Conservation (phyloP, 352 stramenopile species). For the Phytophthora sansomeana region DNA sequence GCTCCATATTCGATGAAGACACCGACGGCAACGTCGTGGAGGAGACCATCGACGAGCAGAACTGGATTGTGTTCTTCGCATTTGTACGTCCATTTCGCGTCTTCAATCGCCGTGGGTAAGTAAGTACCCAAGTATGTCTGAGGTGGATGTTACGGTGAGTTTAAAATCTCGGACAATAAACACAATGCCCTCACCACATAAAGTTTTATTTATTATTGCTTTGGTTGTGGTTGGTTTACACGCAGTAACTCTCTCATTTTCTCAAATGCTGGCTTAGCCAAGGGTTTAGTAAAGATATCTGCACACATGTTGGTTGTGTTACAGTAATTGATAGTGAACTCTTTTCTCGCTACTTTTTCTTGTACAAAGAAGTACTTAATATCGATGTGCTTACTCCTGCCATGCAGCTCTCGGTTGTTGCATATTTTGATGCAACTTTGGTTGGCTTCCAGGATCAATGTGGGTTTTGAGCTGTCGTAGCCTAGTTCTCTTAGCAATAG, state of each 20-base stretch:
- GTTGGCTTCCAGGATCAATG: slow-evolving; percentile 21
- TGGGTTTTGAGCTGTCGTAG: slow-evolving; percentile 16
- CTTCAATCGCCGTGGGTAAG: not conserved
- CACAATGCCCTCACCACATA: not conserved
- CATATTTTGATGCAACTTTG: slow-evolving; percentile 23
- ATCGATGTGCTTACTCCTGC: slow-evolving; percentile 13
- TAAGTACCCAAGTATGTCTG: not conserved
- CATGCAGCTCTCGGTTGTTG: slow-evolving; percentile 17
- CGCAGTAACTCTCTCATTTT: slow-evolving; percentile 19
- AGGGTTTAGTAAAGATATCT: slow-evolving; percentile 6
- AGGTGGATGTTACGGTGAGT: slow-evolving; percentile 8
- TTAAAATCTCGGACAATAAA: slow-evolving; percentile 18
- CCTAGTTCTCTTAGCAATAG: too few species aligned
- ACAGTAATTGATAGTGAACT: slow-evolving; percentile 17
- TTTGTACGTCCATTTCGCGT: slow-evolving; percentile 3
- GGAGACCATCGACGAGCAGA: not conserved
- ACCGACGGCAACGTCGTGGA: not conserved
- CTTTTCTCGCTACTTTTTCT: slow-evolving; percentile 9
- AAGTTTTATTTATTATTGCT: not conserved
- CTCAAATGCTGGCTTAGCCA: slow-evolving; percentile 2
- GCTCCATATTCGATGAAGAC: not conserved
- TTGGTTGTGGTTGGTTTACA: slow-evolving; percentile 1
- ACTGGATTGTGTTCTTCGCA: not conserved
- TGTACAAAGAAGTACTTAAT: slow-evolving; percentile 20
- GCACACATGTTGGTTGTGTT: slow-evolving; percentile 16